Evolutionary conservation across 2,329 filamentous ascomycete genomes (phyloP), one percentile per base, ranked within the genome.

Genomic region (Fusarium sp.): DNA sequence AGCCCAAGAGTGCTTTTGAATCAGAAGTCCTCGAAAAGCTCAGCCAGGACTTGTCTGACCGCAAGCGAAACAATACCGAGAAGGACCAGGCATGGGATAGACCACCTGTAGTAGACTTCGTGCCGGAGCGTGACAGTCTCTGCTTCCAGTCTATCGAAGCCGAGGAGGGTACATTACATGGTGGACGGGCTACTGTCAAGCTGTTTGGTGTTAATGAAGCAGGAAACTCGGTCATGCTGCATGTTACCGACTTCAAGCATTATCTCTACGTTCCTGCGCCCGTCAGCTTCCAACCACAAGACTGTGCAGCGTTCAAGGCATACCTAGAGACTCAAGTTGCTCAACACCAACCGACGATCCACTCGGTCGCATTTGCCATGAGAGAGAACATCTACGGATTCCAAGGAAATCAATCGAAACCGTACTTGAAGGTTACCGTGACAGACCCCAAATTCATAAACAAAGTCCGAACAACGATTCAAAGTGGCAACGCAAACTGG

Each of bases 221-320:
- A 67, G 96, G 96, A 58, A 92, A 99, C 81, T 99, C 96, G 6
- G 94, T 97, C 41, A 89, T 99, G 80, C 86, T 99, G 15, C 96
- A 99, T 80, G 95, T 99, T 69, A 97, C 93, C 18, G 93, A 94
- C 78, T 99, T 99, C 82, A 91, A 94, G 74, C 96, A 99, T 80
- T 99, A 99, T 79, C 89, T 99, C 60, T 99, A 97, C 77, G 90
- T 98, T 48, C 92, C 93, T 13, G 96, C 97, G 0, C 96, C 96
- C 0, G 84, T 95, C 12, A 88, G 89, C 30, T 99, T 99, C 80
- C 89, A 89, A 32, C 89, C 90, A 48, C 87, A 90, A 44, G 94
- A 99, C 78, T 94, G 94, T 80, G 86, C 90, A 18, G 84, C 88
- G 1, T 99, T 92, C 85, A 93, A 92, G 78, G 85, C 89, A 7